Evolutionary conservation across 2,329 filamentous ascomycete genomes (phyloP).

Genomic region (Talaromyces sp.): DNA sequence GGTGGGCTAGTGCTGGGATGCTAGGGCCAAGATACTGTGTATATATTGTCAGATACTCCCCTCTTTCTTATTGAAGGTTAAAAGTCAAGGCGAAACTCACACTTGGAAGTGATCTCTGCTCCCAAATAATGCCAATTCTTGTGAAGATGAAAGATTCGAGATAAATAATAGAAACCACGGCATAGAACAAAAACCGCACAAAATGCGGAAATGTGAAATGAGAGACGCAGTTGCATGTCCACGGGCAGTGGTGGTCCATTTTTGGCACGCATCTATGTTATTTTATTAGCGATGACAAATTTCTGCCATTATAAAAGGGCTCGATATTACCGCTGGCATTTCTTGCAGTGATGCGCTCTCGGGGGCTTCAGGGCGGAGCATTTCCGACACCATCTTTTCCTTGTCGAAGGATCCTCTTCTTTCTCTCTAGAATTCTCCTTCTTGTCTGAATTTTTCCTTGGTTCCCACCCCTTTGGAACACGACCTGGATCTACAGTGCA

Average conservation of each 20-base stretch:
- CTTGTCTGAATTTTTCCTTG: conserved; percentile 12
- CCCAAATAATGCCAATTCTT: conserved; percentile 50
- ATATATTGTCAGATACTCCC: background rate
- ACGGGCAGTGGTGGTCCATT: conserved; percentile 65
- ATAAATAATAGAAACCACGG: conserved; percentile 53
- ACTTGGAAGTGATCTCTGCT: conserved; percentile 51
- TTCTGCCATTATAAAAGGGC: background rate
- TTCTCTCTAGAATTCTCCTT: conserved; percentile 16
- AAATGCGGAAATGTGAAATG: conserved; percentile 63
- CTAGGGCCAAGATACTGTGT: conserved; percentile 55
- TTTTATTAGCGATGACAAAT: background rate
- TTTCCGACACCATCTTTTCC: conserved; percentile 55
- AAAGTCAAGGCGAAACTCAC: conserved; percentile 29
- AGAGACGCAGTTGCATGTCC: conserved; percentile 62
- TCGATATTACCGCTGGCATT: conserved; percentile 50
- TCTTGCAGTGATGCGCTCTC: conserved; percentile 61
- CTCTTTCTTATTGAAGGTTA: background rate
- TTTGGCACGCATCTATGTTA: conserved; percentile 53
- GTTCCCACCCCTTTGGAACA: conserved; percentile 43
- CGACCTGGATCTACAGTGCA: conserved; percentile 55
- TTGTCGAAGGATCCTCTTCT: conserved; percentile 15
- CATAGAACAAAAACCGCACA: conserved; percentile 57
- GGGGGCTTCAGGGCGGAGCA: conserved; percentile 59
- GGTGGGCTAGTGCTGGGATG: conserved; percentile 46
- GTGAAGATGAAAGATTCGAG: conserved; percentile 52